These are phyloP conservation scores for Albugo candida DNA, from an alignment of 352 stramenopile species.

Conservation along the genomic window DNA sequence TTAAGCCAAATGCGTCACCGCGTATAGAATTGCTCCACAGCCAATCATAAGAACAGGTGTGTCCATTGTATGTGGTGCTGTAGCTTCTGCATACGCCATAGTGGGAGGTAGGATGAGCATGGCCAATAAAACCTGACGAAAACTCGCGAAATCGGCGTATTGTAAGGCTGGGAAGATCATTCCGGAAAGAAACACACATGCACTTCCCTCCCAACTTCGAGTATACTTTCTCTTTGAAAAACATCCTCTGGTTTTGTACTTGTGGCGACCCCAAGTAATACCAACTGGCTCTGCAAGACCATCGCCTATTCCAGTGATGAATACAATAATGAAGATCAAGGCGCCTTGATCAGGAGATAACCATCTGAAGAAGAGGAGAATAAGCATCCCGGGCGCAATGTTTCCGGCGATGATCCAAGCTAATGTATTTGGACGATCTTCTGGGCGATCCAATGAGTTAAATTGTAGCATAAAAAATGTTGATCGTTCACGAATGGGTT, in stretches of 20 bases:
- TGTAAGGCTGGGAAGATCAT: conserved; percentile 73
- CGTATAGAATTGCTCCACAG: conserved; percentile 60
- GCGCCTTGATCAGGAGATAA: conserved; percentile 45
- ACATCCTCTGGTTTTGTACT: conserved; percentile 32
- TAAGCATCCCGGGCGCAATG: conserved; percentile 57
- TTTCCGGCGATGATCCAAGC: conserved; percentile 72
- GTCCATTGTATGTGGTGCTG: conserved; percentile 73
- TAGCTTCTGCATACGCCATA: conserved; percentile 66
- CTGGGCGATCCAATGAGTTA: conserved; percentile 67
- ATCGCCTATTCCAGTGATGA: conserved; percentile 40
- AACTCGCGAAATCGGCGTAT: conserved; percentile 54
- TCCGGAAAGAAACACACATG: conserved; percentile 40
- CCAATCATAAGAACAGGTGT: conserved; percentile 67
- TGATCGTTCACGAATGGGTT: conserved; percentile 53
- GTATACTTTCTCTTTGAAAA: conserved; percentile 42
- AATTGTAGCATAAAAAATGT: conserved; percentile 80
- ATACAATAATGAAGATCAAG: conserved; percentile 67
- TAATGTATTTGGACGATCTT: conserved; percentile 57
- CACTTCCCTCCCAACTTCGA: conserved; percentile 29
- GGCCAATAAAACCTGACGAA: conserved; percentile 45
- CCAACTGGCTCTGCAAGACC: conserved; percentile 30
- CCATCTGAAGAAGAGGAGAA: conserved; percentile 77
- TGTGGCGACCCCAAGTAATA: conserved; percentile 40
- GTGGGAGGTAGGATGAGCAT: conserved; percentile 73
- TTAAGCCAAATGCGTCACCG: conserved; percentile 15